Evolutionary conservation across 2,329 filamentous ascomycete genomes (phyloP), one percentile per base, ranked within the genome.

Genomic region (Arthrobotrys sinensis): DNA sequence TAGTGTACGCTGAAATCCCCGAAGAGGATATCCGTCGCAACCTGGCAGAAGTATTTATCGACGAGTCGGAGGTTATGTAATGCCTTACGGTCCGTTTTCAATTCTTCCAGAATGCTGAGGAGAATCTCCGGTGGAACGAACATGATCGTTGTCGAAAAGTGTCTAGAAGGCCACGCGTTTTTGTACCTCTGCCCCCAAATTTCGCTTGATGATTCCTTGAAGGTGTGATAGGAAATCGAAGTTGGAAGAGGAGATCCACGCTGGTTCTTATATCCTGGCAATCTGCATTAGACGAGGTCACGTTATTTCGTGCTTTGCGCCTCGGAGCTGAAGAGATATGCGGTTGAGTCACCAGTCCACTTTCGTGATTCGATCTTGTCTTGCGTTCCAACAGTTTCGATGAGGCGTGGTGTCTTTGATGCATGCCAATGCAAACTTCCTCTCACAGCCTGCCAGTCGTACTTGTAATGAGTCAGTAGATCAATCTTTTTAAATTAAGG

Each of bases 81-180:
- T 14, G 55, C 40, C 19, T 24, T 28, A 2, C 55, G 34, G n/a
- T 60, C 55, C 11, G 16, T 43, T 14, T 60, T 60, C 55, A 60
- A 36, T 8, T n/a, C 24, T 14, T 60, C 55, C 3, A 60, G 16
- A 28, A 60, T 43, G n/a, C 12, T 16, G 19, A 60, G 55, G 34
- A 60, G 55, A 34, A 60, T 60, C 21, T 60, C 55, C 19, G 55
- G 55, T 28, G 55, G 55, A 7, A 60, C 3, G n/a, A 60, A 60
- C 55, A 60, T 60, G n/a, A 16, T 24, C 43, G 19, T 24, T 60
- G 19, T 45, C n/a, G n/a, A 45, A 3, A 2, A 45, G n/a, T 12
- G 36, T 38, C 36, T 38, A 28, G 24, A 28, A 28, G 24, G 24
- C 24, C 4, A 28, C 24, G 36, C 36, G 36, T 38, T 38, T 38